These are phyloP conservation scores for Knufia petricola DNA, from an alignment of 2,329 filamentous ascomycete species.

Conservation along the genomic window DNA sequence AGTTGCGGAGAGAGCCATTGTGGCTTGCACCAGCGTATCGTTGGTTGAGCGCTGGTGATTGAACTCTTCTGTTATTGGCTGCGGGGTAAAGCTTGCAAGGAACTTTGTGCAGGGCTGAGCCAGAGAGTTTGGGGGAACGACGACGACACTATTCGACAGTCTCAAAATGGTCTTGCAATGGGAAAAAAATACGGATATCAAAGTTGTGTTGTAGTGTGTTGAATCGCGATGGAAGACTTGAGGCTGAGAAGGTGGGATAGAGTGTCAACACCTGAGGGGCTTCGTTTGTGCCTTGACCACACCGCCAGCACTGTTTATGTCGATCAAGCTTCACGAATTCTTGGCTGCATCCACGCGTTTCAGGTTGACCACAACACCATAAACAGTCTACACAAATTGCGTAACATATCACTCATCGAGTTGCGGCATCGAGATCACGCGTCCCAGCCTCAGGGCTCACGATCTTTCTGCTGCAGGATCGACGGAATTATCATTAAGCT, in stretches of 20 bases:
- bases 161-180: too few species aligned
- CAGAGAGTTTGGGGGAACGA: neutral
- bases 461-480: too few species aligned
- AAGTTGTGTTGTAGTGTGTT: neutral
- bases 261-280: neutral
- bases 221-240: neutral
- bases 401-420: too few species aligned
- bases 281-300: neutral
- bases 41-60: neutral
- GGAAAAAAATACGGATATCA: too few species aligned
- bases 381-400: too few species aligned
- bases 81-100: conserved; percentile 4
- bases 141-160: too few species aligned
- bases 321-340: conserved; percentile 3
- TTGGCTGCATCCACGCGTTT: neutral
- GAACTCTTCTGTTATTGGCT: neutral
- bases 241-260: neutral
- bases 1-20: conserved; percentile 20
- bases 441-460: too few species aligned
- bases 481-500: too few species aligned
- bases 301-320: neutral
- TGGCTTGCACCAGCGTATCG: too few species aligned
- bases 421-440: too few species aligned
- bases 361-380: too few species aligned
- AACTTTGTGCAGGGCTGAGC: neutral